Conservation (phyloP, 352 stramenopile species). For the Phytopythium aichiense region DNA sequence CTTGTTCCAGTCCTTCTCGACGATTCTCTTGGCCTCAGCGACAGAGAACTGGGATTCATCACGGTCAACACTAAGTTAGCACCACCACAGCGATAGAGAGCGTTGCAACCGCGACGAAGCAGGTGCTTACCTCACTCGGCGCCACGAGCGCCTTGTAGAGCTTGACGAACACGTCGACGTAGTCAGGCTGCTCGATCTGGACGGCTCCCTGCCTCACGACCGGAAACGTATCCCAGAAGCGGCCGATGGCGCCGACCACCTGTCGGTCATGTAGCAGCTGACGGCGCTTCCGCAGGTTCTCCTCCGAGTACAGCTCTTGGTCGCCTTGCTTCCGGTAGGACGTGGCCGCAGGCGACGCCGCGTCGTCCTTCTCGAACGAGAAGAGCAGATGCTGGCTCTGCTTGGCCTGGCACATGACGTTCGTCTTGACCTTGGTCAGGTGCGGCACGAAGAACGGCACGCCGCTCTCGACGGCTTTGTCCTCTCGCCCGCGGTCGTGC, state of each 20-base stretch:
- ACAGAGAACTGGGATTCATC: slow-evolving; percentile 44
- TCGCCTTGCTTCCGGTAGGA: slow-evolving; percentile 79
- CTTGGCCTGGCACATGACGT: slow-evolving; percentile 44
- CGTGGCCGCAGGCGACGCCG: slow-evolving; percentile 13
- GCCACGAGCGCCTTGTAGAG: slow-evolving; percentile 77
- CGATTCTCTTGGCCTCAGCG: slow-evolving; percentile 58
- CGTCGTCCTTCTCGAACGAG: slow-evolving; percentile 28
- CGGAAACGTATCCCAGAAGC: slow-evolving; percentile 76
- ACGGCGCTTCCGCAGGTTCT: slow-evolving; percentile 58
- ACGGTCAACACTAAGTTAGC: neutral
- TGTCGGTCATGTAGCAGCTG: slow-evolving; percentile 41
- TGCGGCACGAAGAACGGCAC: slow-evolving; percentile 61
- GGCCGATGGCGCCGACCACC: slow-evolving; percentile 44
- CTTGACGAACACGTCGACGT: slow-evolving; percentile 79
- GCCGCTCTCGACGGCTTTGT: slow-evolving; percentile 32
- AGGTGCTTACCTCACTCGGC: slow-evolving; percentile 32
- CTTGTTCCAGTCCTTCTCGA: slow-evolving; percentile 70
- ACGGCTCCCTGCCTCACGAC: slow-evolving; percentile 41
- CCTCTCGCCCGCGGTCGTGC: slow-evolving; percentile 15
- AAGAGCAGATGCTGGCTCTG: slow-evolving; percentile 50
- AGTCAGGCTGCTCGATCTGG: slow-evolving; percentile 47
- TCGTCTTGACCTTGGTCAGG: slow-evolving; percentile 65
- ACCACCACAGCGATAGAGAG: neutral
- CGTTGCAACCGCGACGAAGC: neutral
- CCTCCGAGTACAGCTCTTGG: slow-evolving; percentile 56